Percentiles rank a stretch among this genome's conserved stretches.
phyloP scores from a whole-genome alignment of 2,329 filamentous ascomycete species.

The Fusarium torulosum region DNA sequence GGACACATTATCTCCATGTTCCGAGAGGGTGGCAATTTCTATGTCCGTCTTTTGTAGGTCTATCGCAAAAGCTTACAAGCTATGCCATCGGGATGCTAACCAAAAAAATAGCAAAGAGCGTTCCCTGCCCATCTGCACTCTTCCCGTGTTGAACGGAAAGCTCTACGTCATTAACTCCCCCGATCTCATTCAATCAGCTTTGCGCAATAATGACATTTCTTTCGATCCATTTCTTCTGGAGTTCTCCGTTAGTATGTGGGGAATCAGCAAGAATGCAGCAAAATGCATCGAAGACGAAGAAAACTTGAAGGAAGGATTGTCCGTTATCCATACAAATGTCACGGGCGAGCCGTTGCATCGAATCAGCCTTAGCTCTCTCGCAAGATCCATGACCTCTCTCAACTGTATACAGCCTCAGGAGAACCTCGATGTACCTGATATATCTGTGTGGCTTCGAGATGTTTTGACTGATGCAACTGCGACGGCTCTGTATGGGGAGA shows the following conservation, averaged over 20 bases:
- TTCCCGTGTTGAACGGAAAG: slow-evolving; percentile 58
- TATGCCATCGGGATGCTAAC: neutral
- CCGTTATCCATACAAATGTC: slow-evolving; percentile 21
- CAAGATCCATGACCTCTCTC: neutral
- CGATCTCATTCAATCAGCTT: slow-evolving; percentile 53
- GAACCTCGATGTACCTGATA: slow-evolving; percentile 42
- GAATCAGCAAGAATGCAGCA: slow-evolving; percentile 8
- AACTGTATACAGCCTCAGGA: slow-evolving; percentile 5
- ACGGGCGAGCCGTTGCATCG: slow-evolving; percentile 27
- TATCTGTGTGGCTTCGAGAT: slow-evolving; percentile 56
- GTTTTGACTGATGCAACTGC: slow-evolving; percentile 55
- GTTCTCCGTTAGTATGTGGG: slow-evolving; percentile 39
- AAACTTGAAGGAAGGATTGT: slow-evolving; percentile 7
- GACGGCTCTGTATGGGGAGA: slow-evolving; percentile 57
- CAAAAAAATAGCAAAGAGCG: slow-evolving; percentile 30
- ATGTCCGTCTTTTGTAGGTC: slow-evolving; percentile 26
- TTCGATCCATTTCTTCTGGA: slow-evolving; percentile 58
- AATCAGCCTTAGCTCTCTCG: slow-evolving; percentile 11
- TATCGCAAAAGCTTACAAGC: fast-evolving
- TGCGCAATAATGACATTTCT: slow-evolving; percentile 56
- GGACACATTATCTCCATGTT: slow-evolving; percentile 38
- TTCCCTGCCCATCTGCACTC: slow-evolving; percentile 55
- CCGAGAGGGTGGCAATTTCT: slow-evolving; percentile 25
- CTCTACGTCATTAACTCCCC: slow-evolving; percentile 60
- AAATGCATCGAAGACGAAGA: neutral